Percentiles rank a stretch among this genome's conserved stretches.
Evolutionary conservation across 495 filamentous ascomycete species (phyloP).

Genomic region (Thermothielavioides terrestris): DNA sequence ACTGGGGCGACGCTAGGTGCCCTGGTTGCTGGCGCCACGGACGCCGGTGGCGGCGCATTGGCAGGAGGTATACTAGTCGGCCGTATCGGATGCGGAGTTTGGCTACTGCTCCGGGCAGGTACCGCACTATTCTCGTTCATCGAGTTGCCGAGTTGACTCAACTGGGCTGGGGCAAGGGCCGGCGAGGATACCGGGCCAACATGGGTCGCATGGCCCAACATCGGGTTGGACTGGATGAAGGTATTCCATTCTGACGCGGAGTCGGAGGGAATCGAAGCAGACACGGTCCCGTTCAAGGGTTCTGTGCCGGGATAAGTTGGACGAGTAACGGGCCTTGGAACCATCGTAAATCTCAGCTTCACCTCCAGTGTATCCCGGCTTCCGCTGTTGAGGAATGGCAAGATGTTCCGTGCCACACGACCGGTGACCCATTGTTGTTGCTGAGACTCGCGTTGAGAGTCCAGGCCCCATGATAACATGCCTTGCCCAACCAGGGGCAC

Average conservation of each 20-base stretch:
- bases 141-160: slow-evolving; percentile 11
- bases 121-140: slow-evolving; percentile 12
- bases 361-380: slow-evolving; percentile 90
- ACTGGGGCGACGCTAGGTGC: neutral
- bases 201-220: slow-evolving; percentile 25
- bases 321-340: slow-evolving; percentile 60
- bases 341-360: slow-evolving; percentile 76
- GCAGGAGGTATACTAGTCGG: slow-evolving; percentile 20
- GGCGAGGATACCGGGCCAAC: slow-evolving; percentile 22
- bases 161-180: slow-evolving; percentile 21
- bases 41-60: slow-evolving; percentile 3
- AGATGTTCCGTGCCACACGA: slow-evolving; percentile 73
- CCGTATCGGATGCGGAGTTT: slow-evolving; percentile 11
- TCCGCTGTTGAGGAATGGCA: slow-evolving; percentile 74
- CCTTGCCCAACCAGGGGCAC: slow-evolving; percentile 91
- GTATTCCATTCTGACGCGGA: slow-evolving; percentile 41
- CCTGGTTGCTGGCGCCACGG: slow-evolving; percentile 2
- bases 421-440: slow-evolving; percentile 74
- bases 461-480: slow-evolving; percentile 81
- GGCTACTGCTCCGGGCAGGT: slow-evolving; percentile 14
- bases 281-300: slow-evolving; percentile 15
- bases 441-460: slow-evolving; percentile 43
- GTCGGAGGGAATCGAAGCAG: slow-evolving; percentile 31
- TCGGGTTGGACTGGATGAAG: slow-evolving; percentile 37
- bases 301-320: slow-evolving; percentile 16